Conservation (phyloP, 1,139 yeast genomes). For the Geotrichum siamense region DNA sequence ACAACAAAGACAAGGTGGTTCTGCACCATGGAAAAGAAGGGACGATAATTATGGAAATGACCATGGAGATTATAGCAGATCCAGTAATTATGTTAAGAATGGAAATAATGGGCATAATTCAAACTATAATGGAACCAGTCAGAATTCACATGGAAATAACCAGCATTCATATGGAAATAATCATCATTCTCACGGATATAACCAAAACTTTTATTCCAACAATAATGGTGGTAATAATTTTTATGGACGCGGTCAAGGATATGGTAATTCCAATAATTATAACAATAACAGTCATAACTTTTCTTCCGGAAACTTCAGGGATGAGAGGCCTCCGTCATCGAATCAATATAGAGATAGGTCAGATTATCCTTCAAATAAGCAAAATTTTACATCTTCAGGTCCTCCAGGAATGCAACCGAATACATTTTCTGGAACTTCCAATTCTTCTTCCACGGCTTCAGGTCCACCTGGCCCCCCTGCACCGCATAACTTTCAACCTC, state of each 20-base stretch:
- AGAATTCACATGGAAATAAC: slow-evolving; percentile 2
- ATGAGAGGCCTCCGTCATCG: slow-evolving; percentile 13
- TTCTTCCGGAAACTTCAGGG: slow-evolving; percentile 16
- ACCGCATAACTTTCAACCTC: no score
- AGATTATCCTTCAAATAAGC: slow-evolving; percentile 15
- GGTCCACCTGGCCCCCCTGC: slow-evolving; percentile 23
- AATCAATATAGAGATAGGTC: slow-evolving; percentile 16
- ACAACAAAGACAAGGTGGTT: slow-evolving; percentile 15
- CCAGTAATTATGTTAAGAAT: no score
- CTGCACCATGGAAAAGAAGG: slow-evolving; percentile 1
- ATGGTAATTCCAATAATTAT: slow-evolving; percentile 2
- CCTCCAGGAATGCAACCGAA: slow-evolving; percentile 31
- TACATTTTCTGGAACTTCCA: no score
- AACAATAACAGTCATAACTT: neutral
- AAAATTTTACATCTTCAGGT: slow-evolving; percentile 22
- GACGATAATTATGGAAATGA: slow-evolving; percentile 7
- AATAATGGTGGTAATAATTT: slow-evolving; percentile 7
- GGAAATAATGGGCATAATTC: slow-evolving; percentile 4
- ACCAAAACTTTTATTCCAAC: slow-evolving; percentile 11
- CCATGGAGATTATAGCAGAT: slow-evolving; percentile 2
- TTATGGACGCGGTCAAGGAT: neutral
- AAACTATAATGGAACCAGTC: slow-evolving; percentile 1
- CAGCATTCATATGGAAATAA: neutral
- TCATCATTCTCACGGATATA: no score
- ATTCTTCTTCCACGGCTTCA: slow-evolving; percentile 26